Evolutionary conservation across 768 basidiomycete species (phyloP), one percentile per base, ranked within the genome.

Genomic region (Neoboletus brunneissimus): DNA sequence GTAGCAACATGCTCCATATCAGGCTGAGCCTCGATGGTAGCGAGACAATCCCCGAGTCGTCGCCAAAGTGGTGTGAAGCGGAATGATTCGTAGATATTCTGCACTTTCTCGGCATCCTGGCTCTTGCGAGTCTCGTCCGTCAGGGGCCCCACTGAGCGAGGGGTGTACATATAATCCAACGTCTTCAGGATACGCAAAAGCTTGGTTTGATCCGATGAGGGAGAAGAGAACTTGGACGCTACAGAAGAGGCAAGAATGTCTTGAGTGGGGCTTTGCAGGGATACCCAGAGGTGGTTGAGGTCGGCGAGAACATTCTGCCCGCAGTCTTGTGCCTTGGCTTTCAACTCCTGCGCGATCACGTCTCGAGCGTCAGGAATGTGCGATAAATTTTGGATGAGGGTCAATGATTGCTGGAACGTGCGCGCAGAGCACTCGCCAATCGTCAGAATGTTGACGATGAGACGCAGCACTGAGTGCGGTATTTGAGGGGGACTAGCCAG

Each of bases 371-470:
- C 91, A 7, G 92, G 88, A 57, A 98, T 84, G 71, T 83, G 82
- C 0, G 94, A 95, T 22, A 98, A 77, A 66, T 99, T 87, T 71
- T 96, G 93, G 55, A 99, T 98, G 34, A 98, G 82, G 18, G 87
- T 80, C 42, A 98, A 79, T 40, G 92, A 94, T 68, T 94, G 87
- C 63, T 94, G 89, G 82, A 99, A 99, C n/a, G 95, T 97, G 32
- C 89, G 82, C 42, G 89, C 91, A 23, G 94, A 94, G 67, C 96
- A 98, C 76, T 99, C 97, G 43, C 97, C 97, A 20, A 89, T 81
- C n/a, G 97, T 98, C 59, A 99, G 78, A 63, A 98, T 94, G 72
- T 98, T 98, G 69, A 97, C 94, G 57, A 98, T 93, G 37, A 94
- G 82, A 37, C 91, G 87, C 25, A 98, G 79, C n/a, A 90, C 86